Percentiles rank a stretch among this genome's conserved stretches.
Conservation (phyloP, 2,329 filamentous ascomycete genomes). For the Penicillium sp. region DNA sequence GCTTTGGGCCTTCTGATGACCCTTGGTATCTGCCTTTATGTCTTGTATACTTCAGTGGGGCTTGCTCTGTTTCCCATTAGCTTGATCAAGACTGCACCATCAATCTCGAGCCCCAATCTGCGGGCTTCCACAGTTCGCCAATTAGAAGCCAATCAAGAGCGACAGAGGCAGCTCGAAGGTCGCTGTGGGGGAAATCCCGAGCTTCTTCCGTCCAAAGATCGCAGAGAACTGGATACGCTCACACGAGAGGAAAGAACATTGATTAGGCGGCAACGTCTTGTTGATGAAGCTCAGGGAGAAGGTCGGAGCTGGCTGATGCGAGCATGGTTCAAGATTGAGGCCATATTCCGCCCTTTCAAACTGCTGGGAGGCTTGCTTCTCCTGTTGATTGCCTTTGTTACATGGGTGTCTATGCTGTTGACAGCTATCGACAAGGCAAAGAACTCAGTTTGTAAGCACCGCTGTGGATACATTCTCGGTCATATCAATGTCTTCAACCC, state of each 20-base stretch:
- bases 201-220: constrained; percentile 78
- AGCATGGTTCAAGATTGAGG: constrained; percentile 76
- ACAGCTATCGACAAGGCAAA: constrained; percentile 95
- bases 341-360: constrained; percentile 83
- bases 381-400: constrained; percentile 69
- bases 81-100: constrained; percentile 87
- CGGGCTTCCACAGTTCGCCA: constrained; percentile 75
- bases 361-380: constrained; percentile 80
- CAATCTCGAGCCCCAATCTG: constrained; percentile 77
- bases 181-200: constrained; percentile 75
- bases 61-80: constrained; percentile 85
- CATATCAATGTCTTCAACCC: constrained; percentile 92
- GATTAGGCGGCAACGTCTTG: constrained; percentile 82
- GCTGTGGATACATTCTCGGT: constrained; percentile 88
- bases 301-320: constrained; percentile 72
- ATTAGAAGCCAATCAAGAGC: constrained; percentile 83
- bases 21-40: constrained; percentile 80
- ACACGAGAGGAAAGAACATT: constrained; percentile 89
- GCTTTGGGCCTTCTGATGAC: constrained; percentile 84
- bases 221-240: constrained; percentile 82
- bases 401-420: constrained; percentile 91
- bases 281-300: constrained; percentile 67
- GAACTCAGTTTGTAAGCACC: constrained; percentile 87
- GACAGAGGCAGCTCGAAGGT: constrained; percentile 86
- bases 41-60: constrained; percentile 84